Percentiles rank a stretch among this genome's conserved stretches.
phyloP scores from a whole-genome alignment of 2,329 filamentous ascomycete genomes.

The Coniochaeta sp. region DNA sequence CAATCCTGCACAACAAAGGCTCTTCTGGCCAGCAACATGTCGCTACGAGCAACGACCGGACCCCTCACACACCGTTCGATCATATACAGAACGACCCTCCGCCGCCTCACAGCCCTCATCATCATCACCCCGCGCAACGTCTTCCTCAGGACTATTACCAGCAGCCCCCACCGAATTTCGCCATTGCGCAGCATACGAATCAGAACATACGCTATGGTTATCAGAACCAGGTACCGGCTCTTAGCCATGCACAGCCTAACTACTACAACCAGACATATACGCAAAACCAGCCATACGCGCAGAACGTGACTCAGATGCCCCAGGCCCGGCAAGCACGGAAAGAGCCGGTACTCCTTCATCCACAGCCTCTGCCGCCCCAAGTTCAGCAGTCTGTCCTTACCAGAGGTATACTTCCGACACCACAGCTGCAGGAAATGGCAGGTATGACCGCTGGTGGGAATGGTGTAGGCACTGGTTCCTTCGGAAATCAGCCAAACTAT shows the following conservation, averaged over 20 bases:
- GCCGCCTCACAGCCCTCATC: slow-evolving; percentile 50
- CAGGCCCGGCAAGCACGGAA: slow-evolving; percentile 16
- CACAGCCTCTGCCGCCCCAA: slow-evolving; percentile 47
- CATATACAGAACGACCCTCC: slow-evolving; percentile 40
- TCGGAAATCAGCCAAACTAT: background rate
- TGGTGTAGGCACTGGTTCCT: background rate
- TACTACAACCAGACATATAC: background rate
- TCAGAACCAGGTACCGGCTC: slow-evolving; percentile 11
- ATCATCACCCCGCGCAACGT: slow-evolving; percentile 42
- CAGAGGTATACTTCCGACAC: slow-evolving; percentile 27
- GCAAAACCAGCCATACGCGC: slow-evolving; percentile 7
- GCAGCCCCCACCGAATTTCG: slow-evolving; percentile 39
- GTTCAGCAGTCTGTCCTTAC: slow-evolving; percentile 46
- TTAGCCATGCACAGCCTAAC: slow-evolving; percentile 5
- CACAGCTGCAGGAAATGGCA: slow-evolving; percentile 18
- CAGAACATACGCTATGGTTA: slow-evolving; percentile 13
- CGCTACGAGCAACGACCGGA: slow-evolving; percentile 3
- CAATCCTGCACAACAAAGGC: slow-evolving; percentile 38
- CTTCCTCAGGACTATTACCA: slow-evolving; percentile 35
- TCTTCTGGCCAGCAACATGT: slow-evolving; percentile 13
- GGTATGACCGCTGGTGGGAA: background rate
- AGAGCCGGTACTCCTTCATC: slow-evolving; percentile 26
- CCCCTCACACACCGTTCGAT: slow-evolving; percentile 46
- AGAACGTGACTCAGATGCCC: slow-evolving; percentile 11
- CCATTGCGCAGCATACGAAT: slow-evolving; percentile 25